Base-by-base conservation (phyloP, 768 basidiomycete genomes). In the Mrakia hoshinonis region DNA sequence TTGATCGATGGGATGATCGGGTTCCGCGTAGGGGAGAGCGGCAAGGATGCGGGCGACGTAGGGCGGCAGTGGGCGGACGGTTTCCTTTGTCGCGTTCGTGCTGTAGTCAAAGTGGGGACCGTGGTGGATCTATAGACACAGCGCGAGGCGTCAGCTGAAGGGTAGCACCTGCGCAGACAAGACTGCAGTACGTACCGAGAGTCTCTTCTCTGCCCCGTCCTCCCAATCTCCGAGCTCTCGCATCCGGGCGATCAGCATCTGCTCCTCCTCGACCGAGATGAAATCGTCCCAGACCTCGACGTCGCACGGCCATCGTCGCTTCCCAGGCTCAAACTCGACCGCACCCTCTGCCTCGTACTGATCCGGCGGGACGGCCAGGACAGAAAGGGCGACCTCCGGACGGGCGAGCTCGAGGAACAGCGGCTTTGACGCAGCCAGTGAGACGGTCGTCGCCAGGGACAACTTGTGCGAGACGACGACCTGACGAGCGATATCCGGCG, bases 261-360 rank as follows among this genome's bases (percentile, higher is more conserved):
- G 26, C 61, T 73, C 72, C 55, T 73, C 65, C 38, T 62, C 72
- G 13, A 2, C 47, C 24, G 47, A 60, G 13, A 73, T 24, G 26
- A 68, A 73, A 6, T 73, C 60, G 34, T 54, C 26, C 72, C 72
- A 73, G 15, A 73, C 66, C 49, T 73, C 72, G 10, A 68, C n/a
- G 3, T 60, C 72, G 43, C 72, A 68, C 3, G 72, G 72, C 67
- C 67, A 73, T 15, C 55, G 9, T 2, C 36, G 43, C 24, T 46
- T 60, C 12, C 67, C 72, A 18, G 39, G 67, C 2, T 47, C 58
- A 38, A 68, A 61, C 51, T 73, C 72, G 38, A 73, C 31, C 0
- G 72, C 67, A 20, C 70, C 63, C 34, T 67, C 71, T 2, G 18
- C 11, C 0, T 22, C 31, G 65, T 43, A 68, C 12, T 31, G 31